These are phyloP conservation scores for Luvunga scandens DNA, from an alignment of 345 rosid species.

Conservation along the genomic window DNA sequence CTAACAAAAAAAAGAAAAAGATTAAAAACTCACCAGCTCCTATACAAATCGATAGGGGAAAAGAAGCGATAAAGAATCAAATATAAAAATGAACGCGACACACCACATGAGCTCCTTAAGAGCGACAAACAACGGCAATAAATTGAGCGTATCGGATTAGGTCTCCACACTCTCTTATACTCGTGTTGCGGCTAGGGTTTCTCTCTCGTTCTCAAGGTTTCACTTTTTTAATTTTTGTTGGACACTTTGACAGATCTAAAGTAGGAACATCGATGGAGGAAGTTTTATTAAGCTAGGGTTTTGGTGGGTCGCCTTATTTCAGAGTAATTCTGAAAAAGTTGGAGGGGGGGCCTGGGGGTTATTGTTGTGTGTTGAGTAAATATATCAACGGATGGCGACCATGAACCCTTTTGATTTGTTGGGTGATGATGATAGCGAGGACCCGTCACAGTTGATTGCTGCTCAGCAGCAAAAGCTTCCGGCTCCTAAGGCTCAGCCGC, in stretches of 20 bases:
- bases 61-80: background rate
- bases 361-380: background rate
- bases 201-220: too few relatives aligned
- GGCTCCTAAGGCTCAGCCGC: conserved; percentile 28
- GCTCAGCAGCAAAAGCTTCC: conserved; percentile 40
- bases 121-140: conserved; percentile 9
- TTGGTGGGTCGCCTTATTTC: conserved; percentile 24
- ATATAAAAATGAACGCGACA: background rate
- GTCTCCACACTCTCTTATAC: conserved; percentile 6
- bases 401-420: conserved; percentile 80
- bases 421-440: conserved; percentile 74
- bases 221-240: too few relatives aligned
- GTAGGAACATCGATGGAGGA: conserved; percentile 33
- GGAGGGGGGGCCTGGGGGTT: background rate
- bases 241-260: too few relatives aligned
- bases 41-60: too few relatives aligned
- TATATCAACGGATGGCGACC: conserved; percentile 55
- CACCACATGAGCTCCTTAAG: conserved; percentile 7
- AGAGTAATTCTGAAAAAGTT: background rate
- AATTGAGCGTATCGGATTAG: conserved; percentile 21
- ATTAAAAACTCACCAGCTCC: too few relatives aligned
- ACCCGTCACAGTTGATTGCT: conserved; percentile 58
- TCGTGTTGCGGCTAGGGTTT: conserved; percentile 31
- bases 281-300: conserved; percentile 27
- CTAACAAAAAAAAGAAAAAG: too few relatives aligned